Conservation (phyloP, 192 early-diverging fungal species). For the Chytriomyces confervae region DNA sequence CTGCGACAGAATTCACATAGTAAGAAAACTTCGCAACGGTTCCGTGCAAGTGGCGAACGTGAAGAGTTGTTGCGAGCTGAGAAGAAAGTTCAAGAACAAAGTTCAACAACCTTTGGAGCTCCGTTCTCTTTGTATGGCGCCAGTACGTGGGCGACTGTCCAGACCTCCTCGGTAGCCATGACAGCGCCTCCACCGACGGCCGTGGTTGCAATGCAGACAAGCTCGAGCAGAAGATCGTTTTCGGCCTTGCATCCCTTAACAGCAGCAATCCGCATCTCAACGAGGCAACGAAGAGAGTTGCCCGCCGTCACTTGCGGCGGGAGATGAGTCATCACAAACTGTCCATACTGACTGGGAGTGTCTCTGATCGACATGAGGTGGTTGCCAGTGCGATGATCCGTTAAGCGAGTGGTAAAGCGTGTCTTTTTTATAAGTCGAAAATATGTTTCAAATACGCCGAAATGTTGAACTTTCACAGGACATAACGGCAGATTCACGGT, state of each 20-base stretch:
- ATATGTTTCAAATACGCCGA: no score
- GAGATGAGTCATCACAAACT: constrained; percentile 24
- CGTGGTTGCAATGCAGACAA: constrained; percentile 23
- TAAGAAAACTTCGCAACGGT: no score
- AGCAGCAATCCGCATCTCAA: constrained; percentile 27
- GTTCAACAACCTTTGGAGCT: constrained; percentile 6
- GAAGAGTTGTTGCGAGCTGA: not conserved
- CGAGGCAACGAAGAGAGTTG: constrained; percentile 12
- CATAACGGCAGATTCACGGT: not conserved
- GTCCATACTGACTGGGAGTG: constrained; percentile 7
- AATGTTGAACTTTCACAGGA: no score
- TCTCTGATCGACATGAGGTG: not conserved
- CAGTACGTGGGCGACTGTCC: constrained; percentile 13
- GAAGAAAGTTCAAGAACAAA: not conserved
- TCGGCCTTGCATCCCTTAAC: constrained; percentile 35
- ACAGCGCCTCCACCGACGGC: not conserved
- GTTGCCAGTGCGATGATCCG: not conserved
- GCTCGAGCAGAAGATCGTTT: constrained; percentile 28
- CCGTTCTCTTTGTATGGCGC: constrained; percentile 27
- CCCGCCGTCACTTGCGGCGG: constrained; percentile 17
- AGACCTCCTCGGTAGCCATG: constrained; percentile 18
- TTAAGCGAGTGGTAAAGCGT: no score
- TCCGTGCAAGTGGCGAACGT: not conserved
- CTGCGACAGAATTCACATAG: constrained; percentile 3
- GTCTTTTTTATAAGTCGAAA: no score